Percentiles rank a stretch among this genome's conserved stretches.
Conservation (phyloP, 345 rosid genomes). For the Brassica cretica region DNA sequence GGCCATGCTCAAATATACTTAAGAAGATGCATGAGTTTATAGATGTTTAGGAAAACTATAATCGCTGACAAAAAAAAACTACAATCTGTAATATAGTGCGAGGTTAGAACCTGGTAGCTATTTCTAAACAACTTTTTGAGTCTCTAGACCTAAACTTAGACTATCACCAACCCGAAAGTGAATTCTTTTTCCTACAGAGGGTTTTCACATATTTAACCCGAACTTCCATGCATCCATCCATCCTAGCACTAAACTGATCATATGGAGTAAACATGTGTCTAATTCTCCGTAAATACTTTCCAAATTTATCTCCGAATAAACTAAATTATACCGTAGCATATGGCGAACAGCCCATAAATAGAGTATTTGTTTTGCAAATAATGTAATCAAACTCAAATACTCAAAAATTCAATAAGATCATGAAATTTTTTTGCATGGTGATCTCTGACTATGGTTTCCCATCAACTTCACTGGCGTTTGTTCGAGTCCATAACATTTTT, state of each 20-base stretch:
- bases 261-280: neutral
- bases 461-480: neutral
- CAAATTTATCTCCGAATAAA: neutral
- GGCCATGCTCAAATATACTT: neutral
- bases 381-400: neutral
- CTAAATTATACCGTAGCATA: neutral
- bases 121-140: neutral
- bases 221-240: neutral
- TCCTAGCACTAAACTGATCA: neutral
- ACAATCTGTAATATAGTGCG: neutral
- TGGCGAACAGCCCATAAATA: neutral
- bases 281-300: neutral
- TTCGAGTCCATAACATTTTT: neutral
- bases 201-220: neutral
- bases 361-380: neutral
- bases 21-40: neutral
- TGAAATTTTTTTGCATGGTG: neutral
- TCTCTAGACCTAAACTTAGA: neutral
- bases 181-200: neutral
- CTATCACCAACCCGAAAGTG: neutral
- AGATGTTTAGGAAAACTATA: neutral
- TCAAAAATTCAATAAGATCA: neutral
- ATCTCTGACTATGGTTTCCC: neutral
- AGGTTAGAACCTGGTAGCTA: neutral
- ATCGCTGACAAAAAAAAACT: neutral